phyloP scores from a whole-genome alignment of 805 yeast genomes.

The Dipodascus albidus region DNA sequence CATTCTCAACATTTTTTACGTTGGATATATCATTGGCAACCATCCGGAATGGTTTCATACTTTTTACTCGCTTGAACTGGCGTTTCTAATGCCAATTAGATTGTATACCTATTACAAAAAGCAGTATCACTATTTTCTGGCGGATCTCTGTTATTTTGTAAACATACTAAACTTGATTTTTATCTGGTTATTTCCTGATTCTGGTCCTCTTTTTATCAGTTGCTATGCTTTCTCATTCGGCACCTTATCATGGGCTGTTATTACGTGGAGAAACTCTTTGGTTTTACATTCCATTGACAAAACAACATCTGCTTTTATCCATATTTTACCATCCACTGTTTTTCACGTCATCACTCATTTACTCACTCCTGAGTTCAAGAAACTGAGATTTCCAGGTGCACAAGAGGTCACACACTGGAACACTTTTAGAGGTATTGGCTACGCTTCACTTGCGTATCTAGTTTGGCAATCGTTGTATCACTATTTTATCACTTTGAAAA shows the following conservation, averaged over 20 bases:
- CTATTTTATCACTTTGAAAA: constrained; percentile 76
- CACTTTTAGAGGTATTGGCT: constrained; percentile 52
- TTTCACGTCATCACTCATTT: constrained; percentile 81
- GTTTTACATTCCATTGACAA: constrained; percentile 88
- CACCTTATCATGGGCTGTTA: constrained; percentile 83
- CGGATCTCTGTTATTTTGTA: constrained; percentile 89
- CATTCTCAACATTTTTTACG: constrained; percentile 50
- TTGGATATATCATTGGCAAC: constrained; percentile 69
- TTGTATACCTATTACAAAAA: constrained; percentile 70
- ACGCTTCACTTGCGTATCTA: constrained; percentile 74
- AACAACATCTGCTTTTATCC: constrained; percentile 84
- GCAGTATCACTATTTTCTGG: constrained; percentile 76
- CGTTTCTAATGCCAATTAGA: constrained; percentile 70
- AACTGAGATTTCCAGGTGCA: constrained; percentile 69
- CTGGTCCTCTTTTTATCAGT: constrained; percentile 60
- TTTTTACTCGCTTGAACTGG: constrained; percentile 52
- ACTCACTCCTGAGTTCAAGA: constrained; percentile 39
- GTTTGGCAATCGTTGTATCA: constrained; percentile 88
- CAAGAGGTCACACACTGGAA: constrained; percentile 60
- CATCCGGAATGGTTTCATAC: constrained; percentile 69
- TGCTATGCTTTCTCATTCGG: constrained; percentile 86
- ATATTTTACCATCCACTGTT: constrained; percentile 79
- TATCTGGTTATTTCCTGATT: constrained; percentile 75
- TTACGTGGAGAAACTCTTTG: constrained; percentile 90
- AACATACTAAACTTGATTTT: constrained; percentile 57